These are phyloP conservation scores for Cutaneotrichosporon mucoides DNA, from an alignment of 1,284 basidiomycete genomes.

Conservation along the genomic window DNA sequence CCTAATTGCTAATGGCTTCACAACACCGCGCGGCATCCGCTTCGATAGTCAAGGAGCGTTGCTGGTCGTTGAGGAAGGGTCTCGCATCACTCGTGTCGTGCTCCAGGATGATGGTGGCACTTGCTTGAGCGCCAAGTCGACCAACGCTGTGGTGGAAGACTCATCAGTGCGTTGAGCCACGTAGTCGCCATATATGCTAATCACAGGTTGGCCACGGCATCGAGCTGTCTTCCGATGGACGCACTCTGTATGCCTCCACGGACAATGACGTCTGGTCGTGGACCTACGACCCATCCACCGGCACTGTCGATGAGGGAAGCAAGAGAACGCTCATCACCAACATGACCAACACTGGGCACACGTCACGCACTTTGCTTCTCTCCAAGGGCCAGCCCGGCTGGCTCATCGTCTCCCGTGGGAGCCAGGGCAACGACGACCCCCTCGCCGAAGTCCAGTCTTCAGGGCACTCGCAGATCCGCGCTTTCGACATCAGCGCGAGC, in stretches of 20 bases:
- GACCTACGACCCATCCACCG: constrained; percentile 1
- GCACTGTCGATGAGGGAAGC: not conserved
- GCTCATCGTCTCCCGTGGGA: constrained; percentile 14
- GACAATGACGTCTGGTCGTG: constrained; percentile 7
- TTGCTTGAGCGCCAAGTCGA: constrained; percentile 2
- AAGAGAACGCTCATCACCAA: constrained; percentile 1
- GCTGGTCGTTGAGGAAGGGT: constrained; percentile 6
- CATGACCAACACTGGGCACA: constrained; percentile 11
- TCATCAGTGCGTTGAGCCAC: not conserved
- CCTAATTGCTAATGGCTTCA: constrained; percentile 3
- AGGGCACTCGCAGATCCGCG: constrained; percentile 15
- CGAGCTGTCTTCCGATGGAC: constrained; percentile 1
- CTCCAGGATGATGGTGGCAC: constrained; percentile 10
- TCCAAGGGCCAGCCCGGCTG: not conserved
- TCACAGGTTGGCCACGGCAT: constrained; percentile 14
- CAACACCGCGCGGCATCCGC: constrained; percentile 6
- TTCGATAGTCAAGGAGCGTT: constrained; percentile 10
- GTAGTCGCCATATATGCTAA: not conserved
- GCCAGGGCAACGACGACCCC: constrained; percentile 8
- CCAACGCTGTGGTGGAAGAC: not conserved
- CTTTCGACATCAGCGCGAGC: not conserved
- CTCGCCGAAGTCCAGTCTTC: not conserved
- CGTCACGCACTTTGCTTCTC: constrained; percentile 9
- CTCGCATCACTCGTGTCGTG: constrained; percentile 3
- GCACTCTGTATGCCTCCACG: constrained; percentile 8